phyloP scores from a whole-genome alignment of 345 rosid genomes.

The Murraya koenigii region DNA sequence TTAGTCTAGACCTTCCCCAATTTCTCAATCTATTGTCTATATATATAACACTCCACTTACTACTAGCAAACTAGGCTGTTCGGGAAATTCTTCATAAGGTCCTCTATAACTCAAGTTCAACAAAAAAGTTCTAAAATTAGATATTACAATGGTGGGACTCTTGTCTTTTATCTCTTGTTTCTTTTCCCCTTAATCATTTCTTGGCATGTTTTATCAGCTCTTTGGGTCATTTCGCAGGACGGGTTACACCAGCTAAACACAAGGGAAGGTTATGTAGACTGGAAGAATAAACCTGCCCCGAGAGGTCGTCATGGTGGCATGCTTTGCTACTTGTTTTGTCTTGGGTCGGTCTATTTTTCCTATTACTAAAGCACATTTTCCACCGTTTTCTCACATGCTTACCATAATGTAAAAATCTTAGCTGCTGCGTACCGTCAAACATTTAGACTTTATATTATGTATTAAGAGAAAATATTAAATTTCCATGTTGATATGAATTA shows the following conservation, averaged over 20 bases:
- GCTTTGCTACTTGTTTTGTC: slow-evolving; percentile 74
- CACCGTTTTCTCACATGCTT: neutral
- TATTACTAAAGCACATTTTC: neutral
- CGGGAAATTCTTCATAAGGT: slow-evolving; percentile 5
- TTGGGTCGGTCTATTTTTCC: slow-evolving; percentile 42
- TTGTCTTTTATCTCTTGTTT: neutral
- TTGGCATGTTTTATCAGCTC: slow-evolving; percentile 8
- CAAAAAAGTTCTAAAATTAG: slow-evolving; percentile 2
- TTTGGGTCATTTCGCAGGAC: slow-evolving; percentile 35
- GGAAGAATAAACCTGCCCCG: slow-evolving; percentile 63
- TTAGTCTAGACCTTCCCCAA: slow-evolving; percentile 50
- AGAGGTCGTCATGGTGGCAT: slow-evolving; percentile 75
- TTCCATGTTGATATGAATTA: neutral
- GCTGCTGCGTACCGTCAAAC: neutral
- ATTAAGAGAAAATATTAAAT: neutral
- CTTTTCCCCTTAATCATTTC: neutral
- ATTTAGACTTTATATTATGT: neutral
- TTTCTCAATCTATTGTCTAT: slow-evolving; percentile 25
- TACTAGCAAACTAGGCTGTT: slow-evolving; percentile 7
- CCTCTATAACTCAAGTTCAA: slow-evolving; percentile 6
- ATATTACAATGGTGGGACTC: slow-evolving; percentile 33
- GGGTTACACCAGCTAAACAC: slow-evolving; percentile 31
- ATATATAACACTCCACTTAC: slow-evolving; percentile 8
- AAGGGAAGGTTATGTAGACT: slow-evolving; percentile 67
- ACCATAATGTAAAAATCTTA: neutral